phyloP scores from a whole-genome alignment of 1,284 basidiomycete species.

The Mycosarcoma mackinlayi region DNA sequence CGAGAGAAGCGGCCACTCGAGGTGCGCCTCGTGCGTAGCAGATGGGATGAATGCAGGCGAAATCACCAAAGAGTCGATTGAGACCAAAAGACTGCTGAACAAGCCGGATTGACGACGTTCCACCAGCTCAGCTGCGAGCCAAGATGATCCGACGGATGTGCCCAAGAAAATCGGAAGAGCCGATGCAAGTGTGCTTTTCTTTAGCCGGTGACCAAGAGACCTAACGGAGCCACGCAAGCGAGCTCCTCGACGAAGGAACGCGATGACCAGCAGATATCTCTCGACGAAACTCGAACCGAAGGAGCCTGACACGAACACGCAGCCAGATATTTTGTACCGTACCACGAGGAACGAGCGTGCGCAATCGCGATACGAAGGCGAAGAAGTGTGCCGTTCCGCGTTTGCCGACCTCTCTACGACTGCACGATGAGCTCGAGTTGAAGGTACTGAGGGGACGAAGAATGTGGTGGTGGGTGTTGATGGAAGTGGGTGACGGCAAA shows the following conservation, averaged over 20 bases:
- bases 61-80: no score
- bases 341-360: not conserved
- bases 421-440: no score
- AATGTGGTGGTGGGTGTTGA: no score
- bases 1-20: not conserved
- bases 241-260: not conserved
- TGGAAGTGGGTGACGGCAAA: not conserved
- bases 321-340: no score
- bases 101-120: no score
- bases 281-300: not conserved
- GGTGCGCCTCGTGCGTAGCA: no score
- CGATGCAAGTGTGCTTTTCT: not conserved
- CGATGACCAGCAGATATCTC: slow-evolving; percentile 1
- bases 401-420: no score
- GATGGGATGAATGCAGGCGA: no score
- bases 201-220: slow-evolving; percentile 1
- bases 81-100: not conserved
- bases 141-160: not conserved
- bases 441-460: no score
- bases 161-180: not conserved
- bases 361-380: not conserved
- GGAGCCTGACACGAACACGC: no score
- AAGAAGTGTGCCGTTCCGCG: no score
- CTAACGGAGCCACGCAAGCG: no score
- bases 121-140: not conserved